These are phyloP conservation scores for Candida orba DNA, from an alignment of 805 yeast species.

Conservation along the genomic window DNA sequence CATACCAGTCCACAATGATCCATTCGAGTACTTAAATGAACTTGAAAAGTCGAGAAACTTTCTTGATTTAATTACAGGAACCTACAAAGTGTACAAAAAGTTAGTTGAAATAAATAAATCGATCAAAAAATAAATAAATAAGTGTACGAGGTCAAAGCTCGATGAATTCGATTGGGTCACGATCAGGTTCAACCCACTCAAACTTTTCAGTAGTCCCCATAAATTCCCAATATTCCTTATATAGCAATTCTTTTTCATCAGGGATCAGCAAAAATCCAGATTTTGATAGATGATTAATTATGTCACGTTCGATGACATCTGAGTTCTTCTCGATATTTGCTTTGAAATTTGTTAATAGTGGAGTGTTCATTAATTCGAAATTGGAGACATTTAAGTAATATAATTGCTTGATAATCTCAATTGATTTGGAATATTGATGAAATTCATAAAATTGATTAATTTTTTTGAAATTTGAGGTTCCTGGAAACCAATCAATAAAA, in stretches of 20 bases:
- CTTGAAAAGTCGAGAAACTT: too few species aligned
- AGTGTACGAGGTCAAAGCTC: not conserved
- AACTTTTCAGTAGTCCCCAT: conserved; percentile 4
- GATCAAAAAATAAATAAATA: too few species aligned
- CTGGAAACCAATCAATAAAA: conserved; percentile 1
- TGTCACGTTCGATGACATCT: not conserved
- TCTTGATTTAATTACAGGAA: too few species aligned
- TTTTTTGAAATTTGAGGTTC: conserved; percentile 3
- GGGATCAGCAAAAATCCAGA: conserved; percentile 2
- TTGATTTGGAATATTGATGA: conserved; percentile 2
- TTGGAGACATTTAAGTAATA: conserved; percentile 6
- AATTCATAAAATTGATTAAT: not conserved
- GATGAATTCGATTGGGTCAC: conserved; percentile 8
- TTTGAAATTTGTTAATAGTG: not conserved
- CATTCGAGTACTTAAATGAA: too few species aligned
- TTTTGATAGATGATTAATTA: not conserved
- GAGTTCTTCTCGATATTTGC: not conserved
- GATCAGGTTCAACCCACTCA: conserved; percentile 12
- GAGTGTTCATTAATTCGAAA: conserved; percentile 1
- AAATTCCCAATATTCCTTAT: conserved; percentile 7
- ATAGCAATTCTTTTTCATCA: conserved; percentile 3
- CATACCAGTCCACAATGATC: too few species aligned
- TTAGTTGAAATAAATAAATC: too few species aligned
- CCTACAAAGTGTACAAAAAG: too few species aligned
- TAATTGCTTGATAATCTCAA: conserved; percentile 3